phyloP scores from a whole-genome alignment of 2,329 filamentous ascomycete genomes.

The Parascedosporium putredinis region DNA sequence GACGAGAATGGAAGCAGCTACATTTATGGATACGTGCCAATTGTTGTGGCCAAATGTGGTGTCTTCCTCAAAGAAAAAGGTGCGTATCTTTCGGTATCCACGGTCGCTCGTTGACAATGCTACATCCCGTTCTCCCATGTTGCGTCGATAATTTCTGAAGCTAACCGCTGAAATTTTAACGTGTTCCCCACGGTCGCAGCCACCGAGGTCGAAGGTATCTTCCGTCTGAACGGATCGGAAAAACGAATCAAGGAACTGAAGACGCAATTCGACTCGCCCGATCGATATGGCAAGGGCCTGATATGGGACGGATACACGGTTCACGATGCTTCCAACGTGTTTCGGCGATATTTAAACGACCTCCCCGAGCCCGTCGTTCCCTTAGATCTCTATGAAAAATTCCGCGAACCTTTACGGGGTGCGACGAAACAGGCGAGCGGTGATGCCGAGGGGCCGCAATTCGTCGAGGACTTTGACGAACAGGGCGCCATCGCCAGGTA shows the following conservation, averaged over 20 bases:
- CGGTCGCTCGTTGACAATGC: too few species aligned
- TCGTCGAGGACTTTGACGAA: constrained; percentile 53
- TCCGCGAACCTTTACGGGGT: constrained; percentile 69
- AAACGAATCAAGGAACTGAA: constrained; percentile 98
- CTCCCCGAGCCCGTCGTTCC: constrained; percentile 95
- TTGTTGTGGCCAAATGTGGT: constrained; percentile 95
- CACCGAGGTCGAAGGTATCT: constrained; percentile 91
- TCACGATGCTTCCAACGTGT: constrained; percentile 93
- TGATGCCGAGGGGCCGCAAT: constrained; percentile 57
- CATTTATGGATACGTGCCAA: constrained; percentile 97
- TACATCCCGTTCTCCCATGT: too few species aligned
- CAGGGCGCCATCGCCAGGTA: constrained; percentile 70
- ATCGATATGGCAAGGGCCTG: constrained; percentile 90
- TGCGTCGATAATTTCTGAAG: too few species aligned
- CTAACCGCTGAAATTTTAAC: not conserved
- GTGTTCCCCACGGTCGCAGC: constrained; percentile 40
- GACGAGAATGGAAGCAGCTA: constrained; percentile 90
- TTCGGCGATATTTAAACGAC: constrained; percentile 91
- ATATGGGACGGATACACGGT: constrained; percentile 98
- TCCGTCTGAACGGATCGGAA: constrained; percentile 88
- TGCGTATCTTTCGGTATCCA: constrained; percentile 37
- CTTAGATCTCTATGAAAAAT: constrained; percentile 82
- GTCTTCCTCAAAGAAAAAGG: constrained; percentile 98
- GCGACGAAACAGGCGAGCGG: constrained; percentile 63
- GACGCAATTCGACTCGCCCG: constrained; percentile 82